Base-by-base conservation (phyloP, 768 basidiomycete genomes). In the Mycena maculata region DNA sequence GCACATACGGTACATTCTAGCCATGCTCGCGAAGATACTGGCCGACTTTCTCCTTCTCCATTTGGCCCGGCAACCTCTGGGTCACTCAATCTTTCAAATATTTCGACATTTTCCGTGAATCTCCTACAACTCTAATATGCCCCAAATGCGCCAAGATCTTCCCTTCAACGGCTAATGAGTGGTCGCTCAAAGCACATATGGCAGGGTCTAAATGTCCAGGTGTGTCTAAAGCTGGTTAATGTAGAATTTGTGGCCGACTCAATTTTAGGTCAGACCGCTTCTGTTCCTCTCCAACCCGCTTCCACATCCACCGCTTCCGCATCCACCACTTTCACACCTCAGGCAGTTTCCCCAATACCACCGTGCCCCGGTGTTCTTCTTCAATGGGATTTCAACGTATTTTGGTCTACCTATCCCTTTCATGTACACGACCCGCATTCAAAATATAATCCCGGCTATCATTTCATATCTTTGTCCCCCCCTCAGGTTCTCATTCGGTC, bases 401-500 rank as follows among this genome's bases (percentile, higher is more conserved):
- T 69, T 31, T 67, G 53, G 56, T 15, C 53, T 25, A 67, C 70
- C 16, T 73, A 73, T 47, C 72, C 72, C 3, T 73, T 73, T 49
- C 22, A 64, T n/a, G 22, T 69, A 22, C 70, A 73, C 38, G 58
- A 71, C 41, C 39, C 49, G 4, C 22, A 25, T 0, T 68, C 71
- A 18, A 50, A 48, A 20, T 62, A 53, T 48, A 62, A 68, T 44
- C 62, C 68, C 4, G 60, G 53, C 18, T 72, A 70, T 39, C 6
- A 39, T 3, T 42, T 70, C 48, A 60, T 39, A 4, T 25, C 58
- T 20, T 6, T 60, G 5, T 38, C n/a, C 30, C 58, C 58, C 18
- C 45, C 47, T 22, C n/a, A n/a, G n/a, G n/a, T n/a, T n/a, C 11
- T 49, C 3, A 49, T 60, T 33, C 58, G 47, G 5, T 60, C 58